These are phyloP conservation scores for Bolboschoenus planiculmis DNA, from an alignment of 176 grass and related monocot species.

Conservation along the genomic window DNA sequence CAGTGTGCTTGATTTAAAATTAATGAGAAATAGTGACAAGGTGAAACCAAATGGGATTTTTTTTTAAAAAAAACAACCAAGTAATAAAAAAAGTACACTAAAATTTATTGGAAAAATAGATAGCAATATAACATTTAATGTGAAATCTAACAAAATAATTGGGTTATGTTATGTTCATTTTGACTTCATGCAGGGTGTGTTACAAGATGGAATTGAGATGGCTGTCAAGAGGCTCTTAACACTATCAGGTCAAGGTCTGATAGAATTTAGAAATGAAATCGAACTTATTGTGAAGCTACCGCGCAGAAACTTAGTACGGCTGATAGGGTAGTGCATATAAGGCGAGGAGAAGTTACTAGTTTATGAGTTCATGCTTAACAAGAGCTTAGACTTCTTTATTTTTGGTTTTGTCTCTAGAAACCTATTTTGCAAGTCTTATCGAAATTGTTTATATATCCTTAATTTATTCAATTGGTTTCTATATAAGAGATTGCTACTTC, in stretches of 20 bases:
- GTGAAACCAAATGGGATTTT: too few species aligned
- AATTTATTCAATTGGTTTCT: too few species aligned
- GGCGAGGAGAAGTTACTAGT: slow-evolving; percentile 10
- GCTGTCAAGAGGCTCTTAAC: slow-evolving; percentile 21
- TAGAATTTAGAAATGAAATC: slow-evolving; percentile 27
- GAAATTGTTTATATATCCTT: too few species aligned
- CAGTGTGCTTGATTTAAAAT: too few species aligned
- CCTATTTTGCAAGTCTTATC: background rate
- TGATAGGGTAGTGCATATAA: slow-evolving; percentile 18
- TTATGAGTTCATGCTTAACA: slow-evolving; percentile 23
- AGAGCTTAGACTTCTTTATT: slow-evolving; percentile 19
- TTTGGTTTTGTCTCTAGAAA: slow-evolving; percentile 17
- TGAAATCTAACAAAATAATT: background rate
- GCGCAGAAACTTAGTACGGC: slow-evolving; percentile 16
- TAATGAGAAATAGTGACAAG: too few species aligned
- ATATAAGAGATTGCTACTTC: too few species aligned
- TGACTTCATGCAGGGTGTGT: background rate
- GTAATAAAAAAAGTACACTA: too few species aligned
- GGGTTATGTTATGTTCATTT: background rate
- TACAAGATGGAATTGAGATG: slow-evolving; percentile 16
- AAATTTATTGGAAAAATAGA: too few species aligned
- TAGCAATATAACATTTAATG: background rate
- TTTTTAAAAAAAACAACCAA: too few species aligned
- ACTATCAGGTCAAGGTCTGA: slow-evolving; percentile 12
- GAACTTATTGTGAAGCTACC: slow-evolving; percentile 13